Conservation (phyloP, 805 yeast species). For the Saturnispora besseyi region DNA sequence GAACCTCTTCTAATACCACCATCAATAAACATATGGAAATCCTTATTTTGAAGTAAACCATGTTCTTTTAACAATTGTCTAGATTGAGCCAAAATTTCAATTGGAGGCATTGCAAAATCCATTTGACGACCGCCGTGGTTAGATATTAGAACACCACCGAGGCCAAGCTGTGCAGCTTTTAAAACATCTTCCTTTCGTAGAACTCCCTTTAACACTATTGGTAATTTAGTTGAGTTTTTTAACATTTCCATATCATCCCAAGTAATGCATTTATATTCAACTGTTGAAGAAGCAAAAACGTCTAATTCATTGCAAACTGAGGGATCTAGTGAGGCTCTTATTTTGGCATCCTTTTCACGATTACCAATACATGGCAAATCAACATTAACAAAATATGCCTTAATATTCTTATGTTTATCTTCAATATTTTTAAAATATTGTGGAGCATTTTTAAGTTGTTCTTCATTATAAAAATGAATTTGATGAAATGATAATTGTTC, state of each 20-base stretch:
- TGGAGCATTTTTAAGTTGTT: constrained; percentile 49
- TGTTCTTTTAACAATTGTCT: constrained; percentile 35
- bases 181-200: constrained; percentile 56
- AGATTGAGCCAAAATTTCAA: constrained; percentile 50
- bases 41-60: constrained; percentile 31
- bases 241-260: constrained; percentile 58
- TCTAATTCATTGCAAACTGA: constrained; percentile 10
- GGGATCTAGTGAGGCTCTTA: constrained; percentile 49
- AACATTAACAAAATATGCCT: constrained; percentile 73
- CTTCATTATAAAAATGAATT: constrained; percentile 50
- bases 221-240: constrained; percentile 41
- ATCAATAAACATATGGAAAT: constrained; percentile 58
- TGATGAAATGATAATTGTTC: constrained; percentile 77
- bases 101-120: constrained; percentile 51
- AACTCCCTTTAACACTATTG: constrained; percentile 50
- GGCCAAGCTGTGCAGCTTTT: constrained; percentile 46
- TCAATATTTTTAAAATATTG: constrained; percentile 15
- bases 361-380: constrained; percentile 85
- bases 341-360: constrained; percentile 75
- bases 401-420: constrained; percentile 44
- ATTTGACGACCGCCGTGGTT: constrained; percentile 72
- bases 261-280: constrained; percentile 23
- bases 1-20: constrained; percentile 76
- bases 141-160: constrained; percentile 54
- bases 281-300: constrained; percentile 11